These are phyloP conservation scores for Garcia nutans DNA, from an alignment of 345 rosid genomes.

Conservation along the genomic window DNA sequence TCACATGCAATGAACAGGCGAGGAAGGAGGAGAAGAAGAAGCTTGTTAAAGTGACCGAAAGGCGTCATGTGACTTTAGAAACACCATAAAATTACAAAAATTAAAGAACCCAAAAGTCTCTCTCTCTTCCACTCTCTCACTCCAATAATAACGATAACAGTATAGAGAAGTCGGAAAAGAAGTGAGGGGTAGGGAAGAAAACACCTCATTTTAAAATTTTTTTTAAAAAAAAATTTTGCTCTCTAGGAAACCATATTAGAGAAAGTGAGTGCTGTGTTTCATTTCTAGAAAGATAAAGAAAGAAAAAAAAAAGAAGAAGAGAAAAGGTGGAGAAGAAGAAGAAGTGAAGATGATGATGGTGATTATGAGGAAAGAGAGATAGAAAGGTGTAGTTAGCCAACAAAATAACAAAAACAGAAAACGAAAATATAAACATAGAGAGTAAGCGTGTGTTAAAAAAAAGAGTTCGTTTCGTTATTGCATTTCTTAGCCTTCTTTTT, in stretches of 20 bases:
- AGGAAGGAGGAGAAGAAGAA: background rate
- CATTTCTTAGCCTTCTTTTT: background rate
- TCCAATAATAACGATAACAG: slow-evolving; percentile 22
- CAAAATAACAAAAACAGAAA: slow-evolving; percentile 3
- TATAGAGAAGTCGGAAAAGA: slow-evolving; percentile 19
- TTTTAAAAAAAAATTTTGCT: slow-evolving; percentile 6
- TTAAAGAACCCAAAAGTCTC: slow-evolving; percentile 29
- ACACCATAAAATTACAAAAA: slow-evolving; percentile 32
- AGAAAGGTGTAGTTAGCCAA: slow-evolving; percentile 16
- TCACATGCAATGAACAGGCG: background rate
- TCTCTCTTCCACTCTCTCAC: slow-evolving; percentile 21
- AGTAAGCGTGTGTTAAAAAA: background rate
- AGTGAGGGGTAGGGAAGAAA: slow-evolving; percentile 29
- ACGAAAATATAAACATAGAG: background rate
- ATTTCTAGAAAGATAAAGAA: background rate
- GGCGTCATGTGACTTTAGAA: slow-evolving; percentile 40
- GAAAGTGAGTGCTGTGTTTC: background rate
- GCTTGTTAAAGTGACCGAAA: slow-evolving; percentile 16
- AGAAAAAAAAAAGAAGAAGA: background rate
- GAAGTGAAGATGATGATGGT: background rate
- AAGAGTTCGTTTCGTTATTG: slow-evolving; percentile 17
- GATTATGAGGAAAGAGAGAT: slow-evolving; percentile 1
- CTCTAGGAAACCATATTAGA: slow-evolving; percentile 21
- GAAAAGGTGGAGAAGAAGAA: background rate
- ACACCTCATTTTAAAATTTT: slow-evolving; percentile 31